These are phyloP conservation scores for Entoloma clypeatum DNA, from an alignment of 1,284 basidiomycete species.

Conservation along the genomic window DNA sequence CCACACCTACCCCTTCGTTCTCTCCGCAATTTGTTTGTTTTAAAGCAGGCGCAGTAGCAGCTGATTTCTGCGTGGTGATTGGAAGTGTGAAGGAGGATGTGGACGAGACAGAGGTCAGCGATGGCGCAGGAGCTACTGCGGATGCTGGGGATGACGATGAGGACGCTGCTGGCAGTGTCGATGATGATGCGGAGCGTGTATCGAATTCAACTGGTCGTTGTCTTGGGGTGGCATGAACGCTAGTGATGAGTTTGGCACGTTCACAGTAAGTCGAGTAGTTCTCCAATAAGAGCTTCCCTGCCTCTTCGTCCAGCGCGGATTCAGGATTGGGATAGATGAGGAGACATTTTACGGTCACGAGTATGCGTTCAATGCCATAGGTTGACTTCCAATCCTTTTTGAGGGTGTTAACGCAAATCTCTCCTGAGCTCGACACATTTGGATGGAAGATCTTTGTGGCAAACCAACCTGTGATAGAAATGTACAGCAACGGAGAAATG, in stretches of 20 bases:
- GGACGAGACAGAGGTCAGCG: slow-evolving; percentile 18
- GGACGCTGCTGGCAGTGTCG: slow-evolving; percentile 16
- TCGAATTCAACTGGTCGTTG: slow-evolving; percentile 68
- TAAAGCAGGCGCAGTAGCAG: slow-evolving; percentile 33
- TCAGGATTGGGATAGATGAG: slow-evolving; percentile 96
- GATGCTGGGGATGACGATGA: slow-evolving; percentile 15
- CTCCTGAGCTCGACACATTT: slow-evolving; percentile 85
- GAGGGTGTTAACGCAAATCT: slow-evolving; percentile 96
- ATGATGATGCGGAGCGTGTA: slow-evolving; percentile 36
- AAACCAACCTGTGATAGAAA: slow-evolving; percentile 65
- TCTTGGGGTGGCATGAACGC: slow-evolving; percentile 77
- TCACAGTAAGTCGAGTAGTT: slow-evolving; percentile 84
- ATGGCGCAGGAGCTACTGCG: slow-evolving; percentile 18
- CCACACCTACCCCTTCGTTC: slow-evolving; percentile 34
- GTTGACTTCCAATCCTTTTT: slow-evolving; percentile 96
- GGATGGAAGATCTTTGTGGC: slow-evolving; percentile 95
- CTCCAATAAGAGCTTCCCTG: slow-evolving; percentile 86
- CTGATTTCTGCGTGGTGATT: slow-evolving; percentile 33
- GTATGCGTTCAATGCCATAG: slow-evolving; percentile 89
- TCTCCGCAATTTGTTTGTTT: slow-evolving; percentile 37
- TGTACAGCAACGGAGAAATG: slow-evolving; percentile 4
- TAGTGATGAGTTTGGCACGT: slow-evolving; percentile 79
- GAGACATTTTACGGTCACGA: slow-evolving; percentile 90
- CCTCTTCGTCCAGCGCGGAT: slow-evolving; percentile 92
- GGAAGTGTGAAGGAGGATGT: slow-evolving; percentile 24